These are phyloP conservation scores for Trametes sp. DNA, from an alignment of 1,284 basidiomycete species.

Conservation along the genomic window DNA sequence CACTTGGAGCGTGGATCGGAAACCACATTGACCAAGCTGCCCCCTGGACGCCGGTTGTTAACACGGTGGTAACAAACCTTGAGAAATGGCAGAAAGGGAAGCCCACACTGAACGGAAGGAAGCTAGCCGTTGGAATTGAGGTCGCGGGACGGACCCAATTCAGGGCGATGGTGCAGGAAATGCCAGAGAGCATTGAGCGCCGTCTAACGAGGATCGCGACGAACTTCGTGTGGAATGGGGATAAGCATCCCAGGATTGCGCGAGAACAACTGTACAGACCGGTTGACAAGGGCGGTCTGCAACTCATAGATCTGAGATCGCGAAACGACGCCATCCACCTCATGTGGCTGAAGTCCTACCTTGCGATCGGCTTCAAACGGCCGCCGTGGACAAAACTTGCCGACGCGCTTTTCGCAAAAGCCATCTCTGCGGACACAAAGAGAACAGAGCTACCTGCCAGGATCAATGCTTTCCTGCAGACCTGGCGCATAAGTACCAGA, in stretches of 20 bases:
- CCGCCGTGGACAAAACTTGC: constrained; percentile 26
- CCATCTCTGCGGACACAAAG: neutral
- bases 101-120: constrained; percentile 30
- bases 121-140: constrained; percentile 30
- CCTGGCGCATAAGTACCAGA: constrained; percentile 1
- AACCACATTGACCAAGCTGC: constrained; percentile 25
- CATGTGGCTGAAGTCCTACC: constrained; percentile 32
- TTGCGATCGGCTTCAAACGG: constrained; percentile 12
- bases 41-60: neutral
- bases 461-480: neutral
- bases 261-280: neutral
- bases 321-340: constrained; percentile 38
- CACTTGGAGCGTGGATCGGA: constrained; percentile 41
- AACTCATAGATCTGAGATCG: constrained; percentile 29
- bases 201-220: neutral
- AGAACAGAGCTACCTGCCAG: neutral
- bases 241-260: neutral
- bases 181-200: constrained; percentile 26
- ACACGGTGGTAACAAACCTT: neutral
- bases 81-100: constrained; percentile 27
- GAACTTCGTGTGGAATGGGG: neutral
- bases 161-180: constrained; percentile 25
- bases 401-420: neutral
- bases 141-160: constrained; percentile 29
- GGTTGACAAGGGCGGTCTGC: constrained; percentile 27